Evolutionary conservation across 768 basidiomycete species (phyloP), one percentile per base, ranked within the genome.

Genomic region (Pleurotus platypus): DNA sequence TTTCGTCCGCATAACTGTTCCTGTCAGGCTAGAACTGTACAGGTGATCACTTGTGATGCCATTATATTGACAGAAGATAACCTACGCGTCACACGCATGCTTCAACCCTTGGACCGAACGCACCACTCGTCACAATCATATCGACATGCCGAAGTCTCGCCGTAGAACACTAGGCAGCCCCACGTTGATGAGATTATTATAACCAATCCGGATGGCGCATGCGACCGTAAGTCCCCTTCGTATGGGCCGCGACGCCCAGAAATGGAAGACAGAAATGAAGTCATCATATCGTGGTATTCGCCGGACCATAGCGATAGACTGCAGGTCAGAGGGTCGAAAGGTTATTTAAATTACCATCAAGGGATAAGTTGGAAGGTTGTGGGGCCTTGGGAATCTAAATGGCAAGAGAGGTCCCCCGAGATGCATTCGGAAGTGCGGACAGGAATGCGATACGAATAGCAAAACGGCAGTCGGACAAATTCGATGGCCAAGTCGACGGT

Each of bases 151-250:
- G 51, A 22, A 26, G 39, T 54, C 51, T 54, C 39, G 51, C 51
- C 51, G 51, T 9, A n/a, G n/a, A 40, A 40, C 37, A 24, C 37
- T 39, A 39, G 16, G 51, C 12, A 12, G 42, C n/a, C 39, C 39
- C 51, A 54, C 51, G 51, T 18, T 38, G 51, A 54, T 42, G 51
- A 38, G 51, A 54, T 24, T 37, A 54, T 54, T 40, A 22, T 54
- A 24, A 54, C 51, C 38, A 54, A 6, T 54, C 42, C 15, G 51
- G 51, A 54, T n/a, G 15, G 37, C 39, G 51, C 51, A 42, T 54
- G 51, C 51, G 20, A 40, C 9, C 39, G 39, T 18, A 18, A 54
- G 24, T 16, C 13, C n/a, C 51, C 42, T n/a, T 15, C 5, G n/a
- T 16, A 45, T 22, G 42, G 42, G 42, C 8, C 42, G 20, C 12